Conservation (phyloP, 2,329 filamentous ascomycete species). For the Microcera coccophila region DNA sequence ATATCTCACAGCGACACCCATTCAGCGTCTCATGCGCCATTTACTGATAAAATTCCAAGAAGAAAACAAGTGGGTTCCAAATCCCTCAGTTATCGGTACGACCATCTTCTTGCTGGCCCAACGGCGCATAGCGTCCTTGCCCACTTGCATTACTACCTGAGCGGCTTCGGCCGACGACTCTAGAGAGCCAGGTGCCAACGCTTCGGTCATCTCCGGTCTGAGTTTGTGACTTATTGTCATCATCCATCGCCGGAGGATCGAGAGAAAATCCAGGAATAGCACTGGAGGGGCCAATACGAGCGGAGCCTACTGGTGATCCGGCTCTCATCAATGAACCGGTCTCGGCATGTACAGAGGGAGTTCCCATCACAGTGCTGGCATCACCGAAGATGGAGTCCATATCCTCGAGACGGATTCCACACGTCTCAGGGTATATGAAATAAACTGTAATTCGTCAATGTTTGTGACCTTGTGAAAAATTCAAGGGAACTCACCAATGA, state of each 20-base stretch:
- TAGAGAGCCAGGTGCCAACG: slow-evolving; percentile 49
- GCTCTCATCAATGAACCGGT: slow-evolving; percentile 75
- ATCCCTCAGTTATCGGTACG: slow-evolving; percentile 23
- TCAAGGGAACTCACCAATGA: slow-evolving; percentile 71
- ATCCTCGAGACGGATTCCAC: slow-evolving; percentile 89
- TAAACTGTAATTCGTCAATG: slow-evolving; percentile 63
- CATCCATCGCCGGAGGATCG: slow-evolving; percentile 65
- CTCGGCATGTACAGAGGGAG: slow-evolving; percentile 70
- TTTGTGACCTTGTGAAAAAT: slow-evolving; percentile 11
- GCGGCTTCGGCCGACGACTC: slow-evolving; percentile 38
- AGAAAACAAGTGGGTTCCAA: not conserved
- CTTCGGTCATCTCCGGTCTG: slow-evolving; percentile 37
- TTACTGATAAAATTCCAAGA: slow-evolving; percentile 27
- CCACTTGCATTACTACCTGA: slow-evolving; percentile 37
- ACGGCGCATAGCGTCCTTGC: slow-evolving; percentile 40
- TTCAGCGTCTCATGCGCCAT: slow-evolving; percentile 29
- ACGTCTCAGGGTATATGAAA: slow-evolving; percentile 96
- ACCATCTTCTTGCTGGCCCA: slow-evolving; percentile 41
- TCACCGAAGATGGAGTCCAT: slow-evolving; percentile 96
- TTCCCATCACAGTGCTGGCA: slow-evolving; percentile 74
- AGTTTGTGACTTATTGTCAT: slow-evolving; percentile 42
- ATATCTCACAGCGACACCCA: too few species aligned
- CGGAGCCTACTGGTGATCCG: slow-evolving; percentile 70
- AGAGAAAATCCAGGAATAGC: slow-evolving; percentile 80
- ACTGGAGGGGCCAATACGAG: slow-evolving; percentile 59